phyloP scores from a whole-genome alignment of 345 rosid species.

The Balakata baccata region DNA sequence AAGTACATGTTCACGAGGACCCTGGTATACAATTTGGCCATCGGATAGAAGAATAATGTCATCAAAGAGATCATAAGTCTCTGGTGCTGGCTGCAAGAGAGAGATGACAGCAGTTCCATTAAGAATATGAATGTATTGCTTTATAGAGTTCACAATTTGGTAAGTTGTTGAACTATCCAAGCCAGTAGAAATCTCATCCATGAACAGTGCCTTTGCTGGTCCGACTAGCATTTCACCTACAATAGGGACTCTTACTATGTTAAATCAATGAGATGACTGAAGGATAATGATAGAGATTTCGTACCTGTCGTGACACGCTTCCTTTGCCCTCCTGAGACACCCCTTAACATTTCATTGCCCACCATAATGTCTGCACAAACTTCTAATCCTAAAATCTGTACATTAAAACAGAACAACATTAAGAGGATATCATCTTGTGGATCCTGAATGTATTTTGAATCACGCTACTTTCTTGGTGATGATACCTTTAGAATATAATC shows the following conservation, averaged over 20 bases:
- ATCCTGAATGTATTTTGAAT: neutral
- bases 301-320: slow-evolving; percentile 75
- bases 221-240: slow-evolving; percentile 72
- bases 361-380: slow-evolving; percentile 60
- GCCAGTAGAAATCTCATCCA: slow-evolving; percentile 82
- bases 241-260: neutral
- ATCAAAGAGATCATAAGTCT: slow-evolving; percentile 61
- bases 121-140: slow-evolving; percentile 54
- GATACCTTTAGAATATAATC: slow-evolving; percentile 74
- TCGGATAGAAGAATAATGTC: slow-evolving; percentile 66
- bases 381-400: slow-evolving; percentile 68
- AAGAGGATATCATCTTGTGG: neutral
- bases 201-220: slow-evolving; percentile 55
- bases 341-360: slow-evolving; percentile 70
- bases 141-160: slow-evolving; percentile 63
- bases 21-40: slow-evolving; percentile 60
- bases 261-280: neutral
- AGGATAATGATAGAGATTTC: too few species aligned
- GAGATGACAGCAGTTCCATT: slow-evolving; percentile 66
- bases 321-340: slow-evolving; percentile 80
- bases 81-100: slow-evolving; percentile 78
- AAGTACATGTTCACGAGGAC: slow-evolving; percentile 52
- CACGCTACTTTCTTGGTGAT: neutral
- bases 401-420: slow-evolving; percentile 1
- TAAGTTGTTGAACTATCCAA: slow-evolving; percentile 75